A percentile compares a stretch with the other conserved stretches of the same genome.
Conservation (phyloP, 768 basidiomycete species). For the Fibroporia radiculosa region DNA sequence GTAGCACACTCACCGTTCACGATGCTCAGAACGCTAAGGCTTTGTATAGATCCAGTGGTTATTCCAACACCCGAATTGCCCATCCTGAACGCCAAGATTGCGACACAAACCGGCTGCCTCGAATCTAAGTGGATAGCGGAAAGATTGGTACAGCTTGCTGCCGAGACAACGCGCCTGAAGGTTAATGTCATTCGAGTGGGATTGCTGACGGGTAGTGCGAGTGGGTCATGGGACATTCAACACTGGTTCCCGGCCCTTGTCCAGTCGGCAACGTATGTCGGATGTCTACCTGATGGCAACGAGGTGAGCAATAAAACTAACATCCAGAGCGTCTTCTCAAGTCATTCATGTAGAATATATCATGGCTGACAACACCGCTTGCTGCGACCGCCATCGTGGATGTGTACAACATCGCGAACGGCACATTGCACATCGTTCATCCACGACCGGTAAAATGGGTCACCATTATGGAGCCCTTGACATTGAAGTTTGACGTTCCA, state of each 20-base stretch:
- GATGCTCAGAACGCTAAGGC: too few species aligned
- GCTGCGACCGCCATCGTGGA: constrained; percentile 28
- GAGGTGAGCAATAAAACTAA: not conserved
- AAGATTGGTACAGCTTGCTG: constrained; percentile 24
- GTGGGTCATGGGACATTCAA: constrained; percentile 33
- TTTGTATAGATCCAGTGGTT: too few species aligned
- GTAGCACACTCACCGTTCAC: too few species aligned
- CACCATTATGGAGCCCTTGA: constrained; percentile 21
- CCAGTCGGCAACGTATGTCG: constrained; percentile 7
- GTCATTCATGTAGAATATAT: constrained; percentile 31
- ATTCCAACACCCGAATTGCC: not conserved
- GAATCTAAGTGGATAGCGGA: constrained; percentile 40
- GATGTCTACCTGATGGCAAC: constrained; percentile 2
- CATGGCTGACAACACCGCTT: constrained; percentile 37
- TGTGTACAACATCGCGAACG: constrained; percentile 16
- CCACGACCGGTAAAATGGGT: constrained; percentile 29
- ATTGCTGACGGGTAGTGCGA: constrained; percentile 32
- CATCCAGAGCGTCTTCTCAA: not conserved
- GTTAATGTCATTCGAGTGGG: constrained; percentile 31
- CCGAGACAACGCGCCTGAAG: constrained; percentile 21
- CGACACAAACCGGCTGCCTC: constrained; percentile 36
- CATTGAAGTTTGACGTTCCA: constrained; percentile 14
- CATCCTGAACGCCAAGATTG: constrained; percentile 25
- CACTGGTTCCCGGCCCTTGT: constrained; percentile 40
- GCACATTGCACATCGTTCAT: constrained; percentile 31